A percentile compares a stretch with the other conserved stretches of the same genome.
Evolutionary conservation across 148 eudicot species (phyloP).

Genomic region (Beta vulgaris): DNA sequence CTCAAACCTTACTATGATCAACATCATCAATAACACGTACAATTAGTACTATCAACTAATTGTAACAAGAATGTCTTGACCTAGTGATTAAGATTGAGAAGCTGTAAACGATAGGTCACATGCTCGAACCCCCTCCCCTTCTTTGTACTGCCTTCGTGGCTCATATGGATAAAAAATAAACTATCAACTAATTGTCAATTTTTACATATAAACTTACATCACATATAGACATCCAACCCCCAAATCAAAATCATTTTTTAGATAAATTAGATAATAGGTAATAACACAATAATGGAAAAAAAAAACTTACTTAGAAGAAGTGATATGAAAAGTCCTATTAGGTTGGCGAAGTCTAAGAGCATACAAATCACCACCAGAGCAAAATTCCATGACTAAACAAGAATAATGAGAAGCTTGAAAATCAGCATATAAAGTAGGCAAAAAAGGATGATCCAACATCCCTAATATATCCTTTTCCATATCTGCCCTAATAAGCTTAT

Average conservation of each 20-base stretch:
- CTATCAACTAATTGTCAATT: background rate
- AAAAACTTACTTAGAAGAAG: constrained; percentile 60
- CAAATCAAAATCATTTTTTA: too few species aligned
- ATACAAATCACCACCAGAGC: constrained; percentile 75
- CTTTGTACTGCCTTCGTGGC: too few species aligned
- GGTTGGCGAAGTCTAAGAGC: constrained; percentile 64
- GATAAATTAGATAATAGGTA: background rate
- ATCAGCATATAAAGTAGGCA: constrained; percentile 77
- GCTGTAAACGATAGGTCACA: too few species aligned
- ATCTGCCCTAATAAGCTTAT: constrained; percentile 65
- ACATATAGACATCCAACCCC: too few species aligned
- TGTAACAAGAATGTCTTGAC: too few species aligned
- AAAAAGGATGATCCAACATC: constrained; percentile 72
- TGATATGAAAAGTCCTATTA: constrained; percentile 41
- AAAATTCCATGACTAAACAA: constrained; percentile 80
- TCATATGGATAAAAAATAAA: too few species aligned
- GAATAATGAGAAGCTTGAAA: constrained; percentile 87
- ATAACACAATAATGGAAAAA: background rate
- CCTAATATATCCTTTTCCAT: constrained; percentile 70
- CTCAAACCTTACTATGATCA: background rate
- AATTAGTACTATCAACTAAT: too few species aligned
- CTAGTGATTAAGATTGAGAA: too few species aligned
- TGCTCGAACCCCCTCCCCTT: too few species aligned
- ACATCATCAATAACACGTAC: too few species aligned
- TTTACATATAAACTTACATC: too few species aligned